Conservation (phyloP, 1,284 basidiomycete genomes). For the Laetiporus sulphureus region DNA sequence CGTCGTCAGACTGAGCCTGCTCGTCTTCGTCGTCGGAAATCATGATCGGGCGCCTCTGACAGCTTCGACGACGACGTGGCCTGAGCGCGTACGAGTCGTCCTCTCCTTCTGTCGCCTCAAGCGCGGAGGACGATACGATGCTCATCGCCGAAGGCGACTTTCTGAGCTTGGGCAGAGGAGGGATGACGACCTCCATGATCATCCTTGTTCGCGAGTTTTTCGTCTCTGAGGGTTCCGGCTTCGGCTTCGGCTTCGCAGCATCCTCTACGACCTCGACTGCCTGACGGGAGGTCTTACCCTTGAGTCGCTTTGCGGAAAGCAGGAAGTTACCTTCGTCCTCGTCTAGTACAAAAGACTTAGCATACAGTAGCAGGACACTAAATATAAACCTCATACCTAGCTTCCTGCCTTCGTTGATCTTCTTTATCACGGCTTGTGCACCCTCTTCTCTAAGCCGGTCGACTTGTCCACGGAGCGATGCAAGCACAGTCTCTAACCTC, state of each 20-base stretch:
- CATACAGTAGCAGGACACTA: background rate
- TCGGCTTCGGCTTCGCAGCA: slow-evolving; percentile 18
- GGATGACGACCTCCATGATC: slow-evolving; percentile 49
- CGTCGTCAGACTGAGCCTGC: slow-evolving; percentile 19
- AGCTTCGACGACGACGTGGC: slow-evolving; percentile 18
- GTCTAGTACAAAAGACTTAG: slow-evolving; percentile 24
- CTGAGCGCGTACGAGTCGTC: slow-evolving; percentile 30
- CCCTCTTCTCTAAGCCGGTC: slow-evolving; percentile 61
- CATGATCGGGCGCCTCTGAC: slow-evolving; percentile 32
- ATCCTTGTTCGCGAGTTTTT: slow-evolving; percentile 30
- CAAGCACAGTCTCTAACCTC: slow-evolving; percentile 59
- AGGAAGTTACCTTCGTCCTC: slow-evolving; percentile 41
- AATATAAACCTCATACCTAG: slow-evolving; percentile 41
- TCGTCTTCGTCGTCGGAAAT: slow-evolving; percentile 39
- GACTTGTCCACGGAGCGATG: slow-evolving; percentile 57
- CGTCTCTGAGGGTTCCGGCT: too few species aligned
- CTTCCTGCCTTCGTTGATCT: slow-evolving; percentile 55
- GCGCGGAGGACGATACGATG: slow-evolving; percentile 15
- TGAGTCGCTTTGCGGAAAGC: slow-evolving; percentile 59
- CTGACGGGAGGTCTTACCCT: slow-evolving; percentile 64
- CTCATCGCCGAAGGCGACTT: slow-evolving; percentile 10
- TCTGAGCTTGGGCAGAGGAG: slow-evolving; percentile 14
- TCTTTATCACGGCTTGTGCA: slow-evolving; percentile 48
- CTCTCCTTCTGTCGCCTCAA: too few species aligned
- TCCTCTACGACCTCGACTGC: slow-evolving; percentile 32